Percentiles rank a stretch among this genome's conserved stretches.
Conservation (phyloP, 2,329 filamentous ascomycete genomes). For the Sphaerulina populicola region DNA sequence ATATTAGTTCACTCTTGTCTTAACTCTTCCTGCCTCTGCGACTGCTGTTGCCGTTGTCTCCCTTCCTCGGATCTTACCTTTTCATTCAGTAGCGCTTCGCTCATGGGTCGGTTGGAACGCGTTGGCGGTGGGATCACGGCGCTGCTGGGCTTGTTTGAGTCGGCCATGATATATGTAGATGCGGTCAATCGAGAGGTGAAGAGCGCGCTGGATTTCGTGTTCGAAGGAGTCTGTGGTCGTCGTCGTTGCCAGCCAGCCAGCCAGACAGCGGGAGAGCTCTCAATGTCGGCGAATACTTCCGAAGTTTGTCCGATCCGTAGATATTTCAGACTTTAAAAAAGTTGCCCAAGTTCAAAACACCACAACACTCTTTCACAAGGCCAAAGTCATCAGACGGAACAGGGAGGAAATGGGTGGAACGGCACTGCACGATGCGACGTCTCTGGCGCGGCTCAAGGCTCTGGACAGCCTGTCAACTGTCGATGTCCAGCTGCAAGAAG, state of each 20-base stretch:
- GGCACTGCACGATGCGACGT: slow-evolving; percentile 25
- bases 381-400: neutral
- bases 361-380: neutral
- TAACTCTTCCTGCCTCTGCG: neutral
- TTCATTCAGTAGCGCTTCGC: slow-evolving; percentile 96
- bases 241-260: neutral
- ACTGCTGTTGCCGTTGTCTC: neutral
- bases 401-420: slow-evolving; percentile 12
- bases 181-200: neutral
- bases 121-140: slow-evolving; percentile 55
- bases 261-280: neutral
- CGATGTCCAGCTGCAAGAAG: slow-evolving; percentile 24
- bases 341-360: neutral
- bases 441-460: slow-evolving; percentile 35
- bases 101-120: slow-evolving; percentile 70
- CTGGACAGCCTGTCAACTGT: slow-evolving; percentile 28
- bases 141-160: slow-evolving; percentile 44
- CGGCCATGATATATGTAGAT: slow-evolving; percentile 44
- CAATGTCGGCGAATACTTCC: neutral
- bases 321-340: slow-evolving; percentile 8
- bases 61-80: slow-evolving; percentile 57
- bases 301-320: neutral
- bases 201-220: neutral
- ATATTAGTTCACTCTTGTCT: neutral
- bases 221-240: neutral